Evolutionary conservation across 2,329 filamentous ascomycete species (phyloP), one percentile per base, ranked within the genome.

Genomic region (Fusarium neocosmosporiellum): DNA sequence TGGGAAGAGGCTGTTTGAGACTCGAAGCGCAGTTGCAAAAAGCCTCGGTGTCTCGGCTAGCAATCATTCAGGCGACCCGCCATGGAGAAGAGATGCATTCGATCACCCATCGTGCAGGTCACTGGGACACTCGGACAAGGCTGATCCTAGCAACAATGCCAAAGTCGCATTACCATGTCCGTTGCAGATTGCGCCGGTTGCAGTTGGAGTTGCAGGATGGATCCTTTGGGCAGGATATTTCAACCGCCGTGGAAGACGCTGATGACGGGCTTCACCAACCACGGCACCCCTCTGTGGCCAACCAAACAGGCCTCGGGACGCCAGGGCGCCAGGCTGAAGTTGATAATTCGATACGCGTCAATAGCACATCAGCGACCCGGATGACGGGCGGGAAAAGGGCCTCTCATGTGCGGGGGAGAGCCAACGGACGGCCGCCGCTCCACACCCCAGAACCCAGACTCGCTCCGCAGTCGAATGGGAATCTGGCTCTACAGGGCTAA

Each of bases 351-450:
- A 72, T 73, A 57, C 53, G 69, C 71, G 67, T 75, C 69, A 76
- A 73, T 59, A 70, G 63, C 68, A 66, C 73, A 75, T 76, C 71
- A 76, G 41, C 59, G 57, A 62, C 58, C 57, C 48, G 37, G 69
- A 65, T 37, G 69, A 29, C 53, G 48, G 57, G 59, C 50, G 50
- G 20, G 46, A 46, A 72, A 71, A 63, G 64, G 61, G 64, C 58
- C 59, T 75, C 63, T 68, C 67, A 71, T 70, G 65, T 75, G 75
- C 69, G 75, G 74, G 75, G 73, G 69, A 74, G 50, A 66, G 64
- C 71, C 74, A 75, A 72, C 71, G 60, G 66, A 74, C 55, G 60
- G 63, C 61, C 53, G 41, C 57, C 66, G 61, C 75, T 77, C 75
- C 75, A 76, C 75, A 73, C 72, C 74, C 71, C 63, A 69, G 71